Evolutionary conservation across 257 asterid species (phyloP), one percentile per base, ranked within the genome.

Genomic region (Penstemon eatonii): DNA sequence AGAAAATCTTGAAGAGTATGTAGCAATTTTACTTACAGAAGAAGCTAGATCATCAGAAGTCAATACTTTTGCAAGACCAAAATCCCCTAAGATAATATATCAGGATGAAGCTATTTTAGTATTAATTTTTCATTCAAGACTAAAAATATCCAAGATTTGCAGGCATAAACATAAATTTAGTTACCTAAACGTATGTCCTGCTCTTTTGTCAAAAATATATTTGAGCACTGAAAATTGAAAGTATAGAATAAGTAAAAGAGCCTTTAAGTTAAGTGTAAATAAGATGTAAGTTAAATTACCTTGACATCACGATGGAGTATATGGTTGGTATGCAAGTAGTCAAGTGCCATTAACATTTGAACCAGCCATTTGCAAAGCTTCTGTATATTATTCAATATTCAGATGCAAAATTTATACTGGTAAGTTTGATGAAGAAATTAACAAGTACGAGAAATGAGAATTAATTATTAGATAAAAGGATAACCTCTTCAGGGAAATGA

Each of bases 221-320:
- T 94, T 42, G 99, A 89, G 71, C 99, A 94, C 99, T 94, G 96
- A 71, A 71, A 65, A 66, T 15, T 58, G 70, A 74, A 75, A 10
- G 42, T 2, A 57, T 39, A 51, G 69, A 65, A 73, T 81, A 73
- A 76, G 77, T 68, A 49, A 4, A 54, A 5, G 38, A 66, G 61
- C 42, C 25, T 65, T 58, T 38, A 65, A 9, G 71, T 46, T 51
- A 56, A 33, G 41, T 60, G 37, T 60, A 49, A 66, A 67, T 37
- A 3, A 47, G 59, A 40, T 6, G 33, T 25, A 25, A 1, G 33
- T 56, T 10, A 43, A 73, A 66, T 77, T 40, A 89, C 99, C 98
- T 94, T 94, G 73, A 94, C 99, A 81, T 94, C 99, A 37, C 99
- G 96, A 78, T 94, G 99, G 68, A 94, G 92, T 71, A 94, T 85